Evolutionary conservation across 371 early-diverging fungal species (phyloP).

Genomic region (Mycotypha africana): DNA sequence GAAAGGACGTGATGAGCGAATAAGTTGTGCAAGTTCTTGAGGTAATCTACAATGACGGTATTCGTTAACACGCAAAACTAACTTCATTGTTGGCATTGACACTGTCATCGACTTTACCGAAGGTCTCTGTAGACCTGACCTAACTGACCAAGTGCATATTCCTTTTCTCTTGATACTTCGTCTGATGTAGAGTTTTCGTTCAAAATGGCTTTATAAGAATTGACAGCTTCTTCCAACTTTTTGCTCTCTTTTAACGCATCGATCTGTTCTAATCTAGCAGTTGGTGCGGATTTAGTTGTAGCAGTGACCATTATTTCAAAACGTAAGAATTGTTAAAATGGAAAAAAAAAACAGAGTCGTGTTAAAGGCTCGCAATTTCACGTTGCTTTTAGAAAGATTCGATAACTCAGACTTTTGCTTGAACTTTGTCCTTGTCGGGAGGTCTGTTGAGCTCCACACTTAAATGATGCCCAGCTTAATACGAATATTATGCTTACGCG

Average conservation of each 20-base stretch:
- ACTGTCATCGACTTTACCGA: too few relatives aligned
- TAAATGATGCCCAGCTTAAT: too few relatives aligned
- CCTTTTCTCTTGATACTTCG: constrained; percentile 45
- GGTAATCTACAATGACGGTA: constrained; percentile 51
- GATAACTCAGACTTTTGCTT: constrained; percentile 2
- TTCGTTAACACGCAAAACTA: neutral
- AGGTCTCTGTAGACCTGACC: constrained; percentile 62
- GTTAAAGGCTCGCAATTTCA: neutral
- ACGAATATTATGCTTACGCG: constrained; percentile 24
- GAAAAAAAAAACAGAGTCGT: neutral
- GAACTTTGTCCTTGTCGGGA: neutral
- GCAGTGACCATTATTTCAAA: constrained; percentile 8
- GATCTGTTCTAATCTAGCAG: constrained; percentile 40
- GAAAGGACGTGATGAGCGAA: constrained; percentile 74
- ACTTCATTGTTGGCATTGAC: too few relatives aligned
- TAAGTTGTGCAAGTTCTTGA: constrained; percentile 72
- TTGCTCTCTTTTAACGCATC: constrained; percentile 45
- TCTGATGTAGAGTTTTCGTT: constrained; percentile 29
- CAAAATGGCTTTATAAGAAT: constrained; percentile 48
- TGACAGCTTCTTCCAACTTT: constrained; percentile 46
- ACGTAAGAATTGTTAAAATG: neutral
- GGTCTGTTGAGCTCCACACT: too few relatives aligned
- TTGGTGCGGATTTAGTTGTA: constrained; percentile 8
- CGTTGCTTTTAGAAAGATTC: too few relatives aligned
- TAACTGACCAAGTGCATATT: constrained; percentile 53